Evolutionary conservation across 2,329 filamentous ascomycete species (phyloP).

Genomic region (Colletotrichum sp.): DNA sequence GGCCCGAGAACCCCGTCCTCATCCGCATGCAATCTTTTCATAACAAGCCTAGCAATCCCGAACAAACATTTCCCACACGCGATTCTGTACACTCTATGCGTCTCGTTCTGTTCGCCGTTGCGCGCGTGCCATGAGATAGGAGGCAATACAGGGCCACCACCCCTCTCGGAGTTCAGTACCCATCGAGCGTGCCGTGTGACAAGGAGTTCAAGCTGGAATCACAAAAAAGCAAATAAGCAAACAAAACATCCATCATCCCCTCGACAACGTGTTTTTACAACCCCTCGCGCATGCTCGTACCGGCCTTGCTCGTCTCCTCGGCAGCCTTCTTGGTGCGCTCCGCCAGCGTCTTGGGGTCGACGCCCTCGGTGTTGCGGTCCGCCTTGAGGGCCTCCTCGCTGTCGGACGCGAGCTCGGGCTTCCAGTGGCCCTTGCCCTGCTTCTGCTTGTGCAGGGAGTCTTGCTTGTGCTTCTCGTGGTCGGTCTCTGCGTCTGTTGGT

Average conservation of each 20-base stretch:
- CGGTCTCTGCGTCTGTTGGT: conserved; percentile 46
- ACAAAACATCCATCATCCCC: neutral
- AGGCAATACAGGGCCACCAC: too few relatives aligned
- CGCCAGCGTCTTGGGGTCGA: conserved; percentile 56
- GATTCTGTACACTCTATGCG: neutral
- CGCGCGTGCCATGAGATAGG: too few relatives aligned
- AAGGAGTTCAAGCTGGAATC: neutral
- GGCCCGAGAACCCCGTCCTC: neutral
- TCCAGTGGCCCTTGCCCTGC: conserved; percentile 76
- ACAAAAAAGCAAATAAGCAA: neutral
- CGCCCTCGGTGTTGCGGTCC: conserved; percentile 52
- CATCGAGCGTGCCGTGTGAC: too few relatives aligned
- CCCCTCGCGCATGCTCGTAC: conserved; percentile 53
- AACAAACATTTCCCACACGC: neutral
- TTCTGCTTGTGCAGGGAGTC: conserved; percentile 71
- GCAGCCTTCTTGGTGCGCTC: conserved; percentile 62
- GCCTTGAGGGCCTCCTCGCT: conserved; percentile 81
- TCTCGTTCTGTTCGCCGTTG: neutral
- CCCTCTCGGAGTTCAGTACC: too few relatives aligned
- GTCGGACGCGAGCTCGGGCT: conserved; percentile 76
- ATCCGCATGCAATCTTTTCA: neutral
- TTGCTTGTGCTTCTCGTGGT: conserved; percentile 64
- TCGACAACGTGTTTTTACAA: conserved; percentile 32
- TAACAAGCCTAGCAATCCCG: neutral
- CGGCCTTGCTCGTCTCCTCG: conserved; percentile 51